Conservation (phyloP, 495 filamentous ascomycete species). For the Xylaria cubensis region DNA sequence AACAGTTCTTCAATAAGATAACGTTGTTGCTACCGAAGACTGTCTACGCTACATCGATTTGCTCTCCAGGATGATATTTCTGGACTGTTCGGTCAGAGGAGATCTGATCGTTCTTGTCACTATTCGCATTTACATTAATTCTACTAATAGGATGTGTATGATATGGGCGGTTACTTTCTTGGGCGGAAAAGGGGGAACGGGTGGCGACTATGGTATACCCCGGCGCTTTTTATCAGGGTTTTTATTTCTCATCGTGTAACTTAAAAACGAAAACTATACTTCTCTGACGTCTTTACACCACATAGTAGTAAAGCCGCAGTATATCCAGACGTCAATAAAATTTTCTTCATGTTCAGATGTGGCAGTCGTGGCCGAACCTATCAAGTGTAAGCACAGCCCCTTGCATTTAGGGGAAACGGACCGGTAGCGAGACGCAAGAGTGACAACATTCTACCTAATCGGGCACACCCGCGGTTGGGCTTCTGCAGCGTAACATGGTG, state of each 20-base stretch:
- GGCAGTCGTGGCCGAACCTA: constrained; percentile 2
- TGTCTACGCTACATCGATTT: not conserved
- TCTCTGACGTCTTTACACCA: not conserved
- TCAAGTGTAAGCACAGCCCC: constrained; percentile 4
- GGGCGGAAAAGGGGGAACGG: not conserved
- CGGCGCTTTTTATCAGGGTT: not conserved
- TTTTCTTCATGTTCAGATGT: constrained; percentile 2
- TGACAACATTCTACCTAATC: not conserved
- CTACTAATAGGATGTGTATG: not conserved
- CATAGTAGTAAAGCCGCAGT: not conserved
- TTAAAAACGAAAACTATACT: not conserved
- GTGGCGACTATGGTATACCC: constrained; percentile 16
- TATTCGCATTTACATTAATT: not conserved
- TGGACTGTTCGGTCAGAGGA: not conserved
- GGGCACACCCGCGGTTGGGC: not conserved
- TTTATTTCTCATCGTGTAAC: not conserved
- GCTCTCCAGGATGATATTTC: not conserved
- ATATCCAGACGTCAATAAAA: not conserved
- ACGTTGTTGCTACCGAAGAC: not conserved
- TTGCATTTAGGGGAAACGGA: constrained; percentile 7
- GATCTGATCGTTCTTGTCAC: not conserved
- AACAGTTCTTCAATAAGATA: not conserved
- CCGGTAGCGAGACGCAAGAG: constrained; percentile 6
- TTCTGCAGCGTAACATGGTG: not conserved
- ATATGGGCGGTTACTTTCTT: not conserved